Conservation (phyloP, 441 rosid species). For the Gossypium gossypioides region DNA sequence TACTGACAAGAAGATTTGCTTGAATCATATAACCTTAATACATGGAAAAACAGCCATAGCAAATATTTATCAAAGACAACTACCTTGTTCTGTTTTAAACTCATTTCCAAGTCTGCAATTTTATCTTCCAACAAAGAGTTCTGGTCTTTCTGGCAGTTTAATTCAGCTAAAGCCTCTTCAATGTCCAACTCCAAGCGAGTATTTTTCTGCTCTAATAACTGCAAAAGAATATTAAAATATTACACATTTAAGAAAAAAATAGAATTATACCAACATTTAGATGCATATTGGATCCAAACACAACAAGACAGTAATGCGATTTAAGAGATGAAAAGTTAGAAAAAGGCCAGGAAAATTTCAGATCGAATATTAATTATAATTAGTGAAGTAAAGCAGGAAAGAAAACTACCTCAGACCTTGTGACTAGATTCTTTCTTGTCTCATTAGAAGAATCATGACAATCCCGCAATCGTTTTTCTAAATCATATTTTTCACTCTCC, state of each 20-base stretch:
- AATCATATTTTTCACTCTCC: slow-evolving; percentile 38
- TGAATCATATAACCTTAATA: neutral
- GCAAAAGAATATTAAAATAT: neutral
- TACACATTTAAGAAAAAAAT: neutral
- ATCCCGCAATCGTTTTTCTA: slow-evolving; percentile 45
- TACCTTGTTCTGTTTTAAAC: slow-evolving; percentile 57
- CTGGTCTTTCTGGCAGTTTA: slow-evolving; percentile 49
- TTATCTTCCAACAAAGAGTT: slow-evolving; percentile 40
- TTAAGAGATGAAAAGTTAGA: neutral
- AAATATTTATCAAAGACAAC: slow-evolving; percentile 14
- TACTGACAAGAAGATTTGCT: neutral
- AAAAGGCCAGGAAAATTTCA: neutral
- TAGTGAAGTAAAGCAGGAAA: slow-evolving; percentile 19
- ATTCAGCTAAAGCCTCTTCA: slow-evolving; percentile 39
- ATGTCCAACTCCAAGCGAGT: slow-evolving; percentile 33
- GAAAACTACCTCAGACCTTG: slow-evolving; percentile 74
- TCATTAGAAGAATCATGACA: slow-evolving; percentile 39
- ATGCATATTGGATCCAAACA: neutral
- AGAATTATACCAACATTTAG: neutral
- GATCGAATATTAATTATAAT: neutral
- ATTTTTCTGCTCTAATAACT: slow-evolving; percentile 8
- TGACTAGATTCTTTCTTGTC: slow-evolving; percentile 35
- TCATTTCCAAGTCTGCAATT: slow-evolving; percentile 43
- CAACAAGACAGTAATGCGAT: neutral
- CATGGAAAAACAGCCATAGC: slow-evolving; percentile 2